Evolutionary conservation across 345 rosid genomes (phyloP).

Genomic region (Triadica sebifera): DNA sequence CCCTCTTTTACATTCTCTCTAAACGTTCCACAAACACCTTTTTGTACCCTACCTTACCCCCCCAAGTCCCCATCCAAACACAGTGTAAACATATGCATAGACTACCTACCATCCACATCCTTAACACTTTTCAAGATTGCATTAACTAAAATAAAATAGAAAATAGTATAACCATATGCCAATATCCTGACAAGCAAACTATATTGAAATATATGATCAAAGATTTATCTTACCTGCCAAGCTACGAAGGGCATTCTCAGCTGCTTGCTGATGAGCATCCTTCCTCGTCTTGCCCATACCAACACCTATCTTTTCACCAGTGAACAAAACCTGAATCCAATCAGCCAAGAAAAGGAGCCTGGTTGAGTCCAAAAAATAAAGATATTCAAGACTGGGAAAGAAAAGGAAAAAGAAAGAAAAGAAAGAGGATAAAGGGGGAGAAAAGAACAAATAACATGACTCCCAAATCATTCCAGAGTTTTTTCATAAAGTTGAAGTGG

Average conservation of each 20-base stretch:
- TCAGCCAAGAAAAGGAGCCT: conserved; percentile 14
- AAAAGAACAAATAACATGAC: background rate
- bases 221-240: conserved; percentile 61
- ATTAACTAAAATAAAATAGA: background rate
- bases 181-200: background rate
- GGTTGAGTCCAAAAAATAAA: background rate
- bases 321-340: conserved; percentile 63
- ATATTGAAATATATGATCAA: background rate
- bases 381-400: background rate
- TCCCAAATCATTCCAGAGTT: too few relatives aligned
- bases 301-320: conserved; percentile 92
- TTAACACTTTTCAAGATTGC: background rate
- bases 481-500: background rate
- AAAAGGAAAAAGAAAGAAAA: background rate
- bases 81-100: background rate
- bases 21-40: too few relatives aligned
- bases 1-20: too few relatives aligned
- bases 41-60: too few relatives aligned
- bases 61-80: too few relatives aligned
- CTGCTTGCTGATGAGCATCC: conserved; percentile 97
- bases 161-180: background rate
- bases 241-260: conserved; percentile 82
- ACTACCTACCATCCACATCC: background rate
- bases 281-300: conserved; percentile 98
- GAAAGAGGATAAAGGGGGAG: background rate